Conservation (phyloP, 169 alveolate genomes). For the Cryptosporidium tyzzeri region DNA sequence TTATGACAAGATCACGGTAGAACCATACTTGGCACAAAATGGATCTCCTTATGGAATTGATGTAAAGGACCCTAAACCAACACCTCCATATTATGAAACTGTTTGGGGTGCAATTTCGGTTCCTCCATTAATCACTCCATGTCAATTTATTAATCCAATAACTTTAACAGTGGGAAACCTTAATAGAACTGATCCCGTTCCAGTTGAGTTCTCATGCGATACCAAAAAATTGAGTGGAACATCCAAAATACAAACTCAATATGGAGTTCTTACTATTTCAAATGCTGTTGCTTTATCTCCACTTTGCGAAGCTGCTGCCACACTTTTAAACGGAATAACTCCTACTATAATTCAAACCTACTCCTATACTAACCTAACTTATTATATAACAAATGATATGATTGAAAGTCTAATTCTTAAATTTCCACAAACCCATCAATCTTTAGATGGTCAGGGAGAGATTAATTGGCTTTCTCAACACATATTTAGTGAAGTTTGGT, state of each 20-base stretch:
- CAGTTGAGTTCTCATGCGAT: conserved; percentile 67
- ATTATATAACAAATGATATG: conserved; percentile 60
- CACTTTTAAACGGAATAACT: conserved; percentile 24
- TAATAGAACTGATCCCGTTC: conserved; percentile 43
- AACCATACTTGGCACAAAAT: conserved; percentile 52
- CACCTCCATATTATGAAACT: conserved; percentile 71
- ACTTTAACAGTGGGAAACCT: conserved; percentile 56
- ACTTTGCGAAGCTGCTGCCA: conserved; percentile 37
- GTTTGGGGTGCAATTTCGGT: conserved; percentile 68
- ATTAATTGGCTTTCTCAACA: conserved; percentile 62
- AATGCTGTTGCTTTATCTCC: conserved; percentile 46
- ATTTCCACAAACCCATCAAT: conserved; percentile 25
- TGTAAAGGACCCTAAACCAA: conserved; percentile 31
- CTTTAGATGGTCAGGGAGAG: conserved; percentile 16
- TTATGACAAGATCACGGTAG: conserved; percentile 37
- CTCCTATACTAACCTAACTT: conserved; percentile 64
- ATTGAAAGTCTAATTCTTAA: conserved; percentile 6
- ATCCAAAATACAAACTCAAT: conserved; percentile 46
- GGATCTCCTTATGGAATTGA: conserved; percentile 73
- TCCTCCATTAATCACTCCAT: conserved; percentile 58
- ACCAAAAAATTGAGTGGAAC: conserved; percentile 2
- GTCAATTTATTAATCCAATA: conserved; percentile 62
- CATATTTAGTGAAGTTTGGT: conserved; percentile 67
- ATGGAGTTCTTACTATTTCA: conserved; percentile 37
- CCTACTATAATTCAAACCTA: conserved; percentile 62